Conservation (phyloP, 495 filamentous ascomycete genomes). For the Neurospora tetrasperma region DNA sequence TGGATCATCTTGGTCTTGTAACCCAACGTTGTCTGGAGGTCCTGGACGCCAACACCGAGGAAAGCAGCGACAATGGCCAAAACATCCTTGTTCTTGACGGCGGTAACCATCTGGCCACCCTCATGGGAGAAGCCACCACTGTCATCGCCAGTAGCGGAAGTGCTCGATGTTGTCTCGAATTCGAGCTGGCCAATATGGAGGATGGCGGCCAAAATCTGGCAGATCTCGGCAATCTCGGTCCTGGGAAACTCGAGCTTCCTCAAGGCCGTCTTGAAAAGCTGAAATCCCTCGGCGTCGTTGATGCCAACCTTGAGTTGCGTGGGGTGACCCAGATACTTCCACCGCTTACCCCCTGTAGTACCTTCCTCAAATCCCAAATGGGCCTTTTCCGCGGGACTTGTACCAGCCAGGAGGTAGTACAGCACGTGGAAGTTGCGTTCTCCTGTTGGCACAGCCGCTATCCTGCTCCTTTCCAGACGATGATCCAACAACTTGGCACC, state of each 20-base stretch:
- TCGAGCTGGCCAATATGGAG: constrained; percentile 94
- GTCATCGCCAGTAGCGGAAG: constrained; percentile 69
- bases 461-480: constrained; percentile 77
- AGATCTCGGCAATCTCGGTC: constrained; percentile 90
- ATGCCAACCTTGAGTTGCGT: constrained; percentile 95
- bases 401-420: constrained; percentile 91
- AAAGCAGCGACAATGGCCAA: constrained; percentile 81
- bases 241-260: constrained; percentile 89
- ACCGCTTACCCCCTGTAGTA: constrained; percentile 56
- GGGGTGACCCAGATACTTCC: constrained; percentile 92
- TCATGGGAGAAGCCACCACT: constrained; percentile 95
- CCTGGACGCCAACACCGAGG: constrained; percentile 66
- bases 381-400: constrained; percentile 76
- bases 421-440: constrained; percentile 93
- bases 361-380: constrained; percentile 76
- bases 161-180: constrained; percentile 70
- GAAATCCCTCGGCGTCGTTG: constrained; percentile 90
- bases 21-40: constrained; percentile 78
- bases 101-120: constrained; percentile 73
- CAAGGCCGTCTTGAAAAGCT: constrained; percentile 93
- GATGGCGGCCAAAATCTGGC: constrained; percentile 83
- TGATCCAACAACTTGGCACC: constrained; percentile 94
- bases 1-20: constrained; percentile 94
- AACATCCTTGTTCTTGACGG: constrained; percentile 88
- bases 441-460: constrained; percentile 83